Evolutionary conservation across 1,284 basidiomycete genomes (phyloP).

Genomic region (Prillingera fragicola): DNA sequence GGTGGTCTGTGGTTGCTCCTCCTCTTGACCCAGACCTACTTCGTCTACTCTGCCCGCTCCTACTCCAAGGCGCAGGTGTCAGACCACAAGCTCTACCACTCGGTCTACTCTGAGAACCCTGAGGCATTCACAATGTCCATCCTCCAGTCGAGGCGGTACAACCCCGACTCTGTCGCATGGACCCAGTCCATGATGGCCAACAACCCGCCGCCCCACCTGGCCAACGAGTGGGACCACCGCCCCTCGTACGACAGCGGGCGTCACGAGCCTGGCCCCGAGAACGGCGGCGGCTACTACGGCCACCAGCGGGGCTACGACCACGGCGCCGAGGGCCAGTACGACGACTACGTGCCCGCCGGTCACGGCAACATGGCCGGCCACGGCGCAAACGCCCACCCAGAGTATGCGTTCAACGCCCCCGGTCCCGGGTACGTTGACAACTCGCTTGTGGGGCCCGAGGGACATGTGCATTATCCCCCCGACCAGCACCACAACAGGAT

Average conservation of each 20-base stretch:
- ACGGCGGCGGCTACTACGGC: constrained; percentile 15
- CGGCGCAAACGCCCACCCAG: no score
- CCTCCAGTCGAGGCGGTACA: constrained; percentile 57
- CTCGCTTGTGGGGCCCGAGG: no score
- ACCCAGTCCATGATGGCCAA: constrained; percentile 17
- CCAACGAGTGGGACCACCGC: constrained; percentile 67
- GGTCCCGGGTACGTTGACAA: constrained; percentile 12
- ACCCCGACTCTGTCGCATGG: constrained; percentile 50
- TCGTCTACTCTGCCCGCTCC: constrained; percentile 56
- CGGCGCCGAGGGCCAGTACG: background rate
- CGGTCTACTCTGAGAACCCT: constrained; percentile 55
- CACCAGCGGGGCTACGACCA: constrained; percentile 6
- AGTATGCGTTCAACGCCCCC: constrained; percentile 13
- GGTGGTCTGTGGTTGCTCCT: constrained; percentile 73
- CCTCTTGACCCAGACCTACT: constrained; percentile 63
- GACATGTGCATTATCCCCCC: no score
- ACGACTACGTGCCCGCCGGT: background rate
- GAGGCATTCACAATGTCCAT: constrained; percentile 58
- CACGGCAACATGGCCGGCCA: no score
- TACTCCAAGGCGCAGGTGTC: constrained; percentile 68
- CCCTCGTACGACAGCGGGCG: constrained; percentile 52
- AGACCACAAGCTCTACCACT: constrained; percentile 75
- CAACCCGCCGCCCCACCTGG: constrained; percentile 14
- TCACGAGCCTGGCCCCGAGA: constrained; percentile 14
- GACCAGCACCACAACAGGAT: no score